Evolutionary conservation across 768 basidiomycete species (phyloP), one percentile per base, ranked within the genome.

Genomic region (Suillus discolor): DNA sequence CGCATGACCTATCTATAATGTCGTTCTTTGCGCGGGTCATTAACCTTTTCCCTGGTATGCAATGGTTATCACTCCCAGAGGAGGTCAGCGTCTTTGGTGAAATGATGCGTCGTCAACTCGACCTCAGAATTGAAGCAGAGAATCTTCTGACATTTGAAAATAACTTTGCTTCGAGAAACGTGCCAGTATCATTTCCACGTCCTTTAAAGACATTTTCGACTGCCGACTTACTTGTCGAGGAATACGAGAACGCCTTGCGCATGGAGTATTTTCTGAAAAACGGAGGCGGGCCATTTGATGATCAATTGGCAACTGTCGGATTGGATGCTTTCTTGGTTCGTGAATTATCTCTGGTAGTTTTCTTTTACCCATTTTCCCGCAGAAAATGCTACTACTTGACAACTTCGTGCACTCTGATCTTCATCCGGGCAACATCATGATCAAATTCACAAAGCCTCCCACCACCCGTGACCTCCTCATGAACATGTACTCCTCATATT

Each of bases 371-470:
- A 68, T 42, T 23, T 9, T 28, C 20, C 38, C 42, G 20, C 71
- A 98, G 94, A 95, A 98, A 79, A 99, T 99, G 97, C 87, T 99
- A 23, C 82, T 99, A 1, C 82, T 99, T 54, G 97, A 99, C 78
- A 99, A 99, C 77, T 99, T 97, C 77, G 95, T 97, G 12, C 97
- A 99, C 75, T 84, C 92, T 4, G 93, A 94, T 73, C 85, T 94
- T 25, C 93, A 94, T 75, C 92, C 93, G 3, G 97, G 97, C 38
- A 99, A 99, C 75, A 96, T 98, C 78, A 93, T 97, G 90, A 88
- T 99, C 81, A 97, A 97, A 75, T 99, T 99, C 80, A 90, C 88
- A 73, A 93, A 92, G 74, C 94, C 94, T 0, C 86, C 91, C 11
- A 85, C 87, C 1, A 91, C 93, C 0, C 78, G 81, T 53, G 82